These are phyloP conservation scores for Fusarium chlamydosporum DNA, from an alignment of 2,329 filamentous ascomycete species.

Conservation along the genomic window DNA sequence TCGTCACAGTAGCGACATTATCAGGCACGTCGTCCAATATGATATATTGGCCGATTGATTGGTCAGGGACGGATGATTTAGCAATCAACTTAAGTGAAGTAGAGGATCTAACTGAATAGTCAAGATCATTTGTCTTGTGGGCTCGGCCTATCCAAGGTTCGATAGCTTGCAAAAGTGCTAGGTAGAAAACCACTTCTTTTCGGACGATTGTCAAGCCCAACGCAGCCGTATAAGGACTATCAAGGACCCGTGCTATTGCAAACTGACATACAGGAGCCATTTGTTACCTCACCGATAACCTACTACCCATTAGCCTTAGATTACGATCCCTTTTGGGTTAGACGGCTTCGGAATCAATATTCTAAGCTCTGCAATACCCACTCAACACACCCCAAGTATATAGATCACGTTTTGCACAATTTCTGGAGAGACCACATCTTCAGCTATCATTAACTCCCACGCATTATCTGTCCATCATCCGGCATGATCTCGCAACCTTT, in stretches of 20 bases:
- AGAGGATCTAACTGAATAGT: no score
- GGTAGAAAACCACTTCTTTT: not conserved
- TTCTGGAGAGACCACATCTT: not conserved
- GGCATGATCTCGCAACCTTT: not conserved
- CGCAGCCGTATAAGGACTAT: not conserved
- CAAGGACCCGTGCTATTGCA: not conserved
- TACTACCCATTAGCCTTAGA: not conserved
- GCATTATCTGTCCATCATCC: not conserved
- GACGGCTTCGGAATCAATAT: not conserved
- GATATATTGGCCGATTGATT: no score
- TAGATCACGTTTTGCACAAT: not conserved
- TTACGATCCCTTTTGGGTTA: not conserved
- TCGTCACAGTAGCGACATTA: no score
- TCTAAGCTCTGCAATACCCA: not conserved
- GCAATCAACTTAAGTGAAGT: no score
- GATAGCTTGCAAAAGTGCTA: no score
- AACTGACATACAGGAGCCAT: not conserved
- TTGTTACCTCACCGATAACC: not conserved
- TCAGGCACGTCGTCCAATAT: no score
- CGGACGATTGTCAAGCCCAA: not conserved
- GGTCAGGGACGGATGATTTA: no score
- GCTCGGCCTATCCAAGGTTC: no score
- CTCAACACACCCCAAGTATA: not conserved
- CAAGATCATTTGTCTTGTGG: no score
- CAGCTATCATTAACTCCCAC: not conserved